Evolutionary conservation across 352 stramenopile species (phyloP).

Genomic region (Stramenopiles sp.): DNA sequence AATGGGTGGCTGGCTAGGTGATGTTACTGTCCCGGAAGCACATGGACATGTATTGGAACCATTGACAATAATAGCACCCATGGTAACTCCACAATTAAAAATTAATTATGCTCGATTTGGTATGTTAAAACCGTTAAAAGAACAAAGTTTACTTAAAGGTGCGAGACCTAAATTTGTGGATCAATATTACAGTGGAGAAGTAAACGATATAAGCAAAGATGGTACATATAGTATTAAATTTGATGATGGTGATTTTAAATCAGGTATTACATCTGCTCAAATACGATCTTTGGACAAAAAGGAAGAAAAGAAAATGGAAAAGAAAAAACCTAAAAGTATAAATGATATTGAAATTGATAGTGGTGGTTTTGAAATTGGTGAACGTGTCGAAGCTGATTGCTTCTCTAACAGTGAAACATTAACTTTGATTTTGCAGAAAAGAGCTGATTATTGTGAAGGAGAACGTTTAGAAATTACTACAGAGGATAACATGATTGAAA

Average conservation of each 20-base stretch:
- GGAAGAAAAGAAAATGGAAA: too few relatives aligned
- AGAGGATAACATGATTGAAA: neutral
- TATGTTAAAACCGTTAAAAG: neutral
- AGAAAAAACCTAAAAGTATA: too few relatives aligned
- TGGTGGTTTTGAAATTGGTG: too few relatives aligned
- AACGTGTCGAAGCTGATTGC: too few relatives aligned
- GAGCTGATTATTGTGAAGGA: neutral
- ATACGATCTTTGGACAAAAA: too few relatives aligned
- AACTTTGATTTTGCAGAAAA: neutral
- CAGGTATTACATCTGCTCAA: too few relatives aligned
- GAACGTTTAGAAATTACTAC: neutral
- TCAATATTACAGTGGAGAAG: too few relatives aligned
- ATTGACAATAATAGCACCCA: neutral
- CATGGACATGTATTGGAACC: neutral
- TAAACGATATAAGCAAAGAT: too few relatives aligned
- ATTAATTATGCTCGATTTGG: slow-evolving; percentile 1
- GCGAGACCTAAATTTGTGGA: neutral
- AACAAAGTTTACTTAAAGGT: neutral
- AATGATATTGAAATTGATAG: neutral
- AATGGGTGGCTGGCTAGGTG: neutral
- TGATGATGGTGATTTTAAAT: too few relatives aligned
- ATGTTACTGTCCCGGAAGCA: neutral
- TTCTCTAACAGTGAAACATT: neutral
- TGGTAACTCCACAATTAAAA: neutral
- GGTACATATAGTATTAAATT: too few relatives aligned